Conservation (phyloP, 805 yeast genomes). For the Yarrowia sp. region DNA sequence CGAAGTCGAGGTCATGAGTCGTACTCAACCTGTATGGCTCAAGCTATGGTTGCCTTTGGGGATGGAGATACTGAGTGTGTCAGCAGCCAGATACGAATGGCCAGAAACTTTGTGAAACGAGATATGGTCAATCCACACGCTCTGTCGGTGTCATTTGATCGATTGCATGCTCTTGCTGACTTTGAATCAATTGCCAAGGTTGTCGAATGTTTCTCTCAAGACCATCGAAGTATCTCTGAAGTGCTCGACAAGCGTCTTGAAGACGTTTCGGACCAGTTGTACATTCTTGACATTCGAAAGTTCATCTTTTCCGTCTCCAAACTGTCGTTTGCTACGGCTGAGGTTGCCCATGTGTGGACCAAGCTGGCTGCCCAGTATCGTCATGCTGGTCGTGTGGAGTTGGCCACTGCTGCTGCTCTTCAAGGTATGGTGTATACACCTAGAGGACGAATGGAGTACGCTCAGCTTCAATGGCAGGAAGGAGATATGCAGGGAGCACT, state of each 20-base stretch:
- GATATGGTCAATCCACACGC: constrained; percentile 59
- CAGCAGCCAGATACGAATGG: constrained; percentile 56
- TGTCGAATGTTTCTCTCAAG: neutral
- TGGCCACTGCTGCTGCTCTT: constrained; percentile 72
- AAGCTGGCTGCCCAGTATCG: constrained; percentile 70
- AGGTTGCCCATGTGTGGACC: constrained; percentile 60
- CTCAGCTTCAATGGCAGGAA: constrained; percentile 85
- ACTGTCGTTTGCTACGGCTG: constrained; percentile 42
- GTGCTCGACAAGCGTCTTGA: constrained; percentile 9
- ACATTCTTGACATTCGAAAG: constrained; percentile 62
- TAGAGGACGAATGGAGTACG: constrained; percentile 62
- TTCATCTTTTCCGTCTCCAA: constrained; percentile 48
- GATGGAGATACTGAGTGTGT: constrained; percentile 47
- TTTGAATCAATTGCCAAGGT: constrained; percentile 50
- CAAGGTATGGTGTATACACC: constrained; percentile 55
- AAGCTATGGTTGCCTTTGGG: constrained; percentile 60
- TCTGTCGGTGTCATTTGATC: constrained; percentile 60
- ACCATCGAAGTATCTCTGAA: constrained; percentile 32
- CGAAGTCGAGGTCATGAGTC: constrained; percentile 52
- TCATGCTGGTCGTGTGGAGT: constrained; percentile 69
- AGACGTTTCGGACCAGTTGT: constrained; percentile 41
- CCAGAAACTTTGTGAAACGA: constrained; percentile 66
- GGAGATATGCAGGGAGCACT: constrained; percentile 63
- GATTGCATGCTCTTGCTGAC: constrained; percentile 69
- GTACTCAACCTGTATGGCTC: constrained; percentile 63